phyloP scores from a whole-genome alignment of 108 stramenopile species.

The Cyclotella baltica region DNA sequence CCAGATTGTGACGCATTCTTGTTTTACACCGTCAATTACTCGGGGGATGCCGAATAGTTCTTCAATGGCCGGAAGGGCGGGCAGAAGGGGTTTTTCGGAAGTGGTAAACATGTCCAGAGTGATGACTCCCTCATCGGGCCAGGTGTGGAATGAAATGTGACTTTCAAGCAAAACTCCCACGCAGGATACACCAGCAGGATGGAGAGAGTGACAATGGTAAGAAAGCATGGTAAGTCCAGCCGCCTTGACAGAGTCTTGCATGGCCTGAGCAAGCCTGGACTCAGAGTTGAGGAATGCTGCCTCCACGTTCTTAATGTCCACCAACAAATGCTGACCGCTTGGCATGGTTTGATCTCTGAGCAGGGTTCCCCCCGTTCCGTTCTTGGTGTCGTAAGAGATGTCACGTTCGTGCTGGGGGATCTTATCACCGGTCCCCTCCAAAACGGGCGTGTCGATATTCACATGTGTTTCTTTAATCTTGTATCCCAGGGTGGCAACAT shows the following conservation, averaged over 20 bases:
- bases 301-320: conserved; percentile 81
- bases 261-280: conserved; percentile 68
- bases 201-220: conserved; percentile 87
- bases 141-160: conserved; percentile 90
- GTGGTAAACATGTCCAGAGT: conserved; percentile 89
- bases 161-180: conserved; percentile 86
- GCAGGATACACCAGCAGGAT: conserved; percentile 82
- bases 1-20: conserved; percentile 66
- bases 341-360: conserved; percentile 54
- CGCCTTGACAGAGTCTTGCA: conserved; percentile 68
- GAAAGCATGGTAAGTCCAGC: conserved; percentile 81
- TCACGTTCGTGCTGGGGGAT: conserved; percentile 22
- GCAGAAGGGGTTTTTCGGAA: conserved; percentile 67
- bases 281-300: conserved; percentile 81
- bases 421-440: conserved; percentile 40
- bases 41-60: conserved; percentile 64
- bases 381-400: conserved; percentile 20
- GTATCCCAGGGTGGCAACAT: conserved; percentile 48
- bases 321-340: conserved; percentile 81
- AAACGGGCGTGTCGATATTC: conserved; percentile 43
- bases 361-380: conserved; percentile 3
- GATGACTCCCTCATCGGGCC: conserved; percentile 91
- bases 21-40: conserved; percentile 43
- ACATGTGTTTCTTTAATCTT: conserved; percentile 55
- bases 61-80: conserved; percentile 70